phyloP scores from a whole-genome alignment of 2,329 filamentous ascomycete genomes.

The Ceratocystis albifundus region DNA sequence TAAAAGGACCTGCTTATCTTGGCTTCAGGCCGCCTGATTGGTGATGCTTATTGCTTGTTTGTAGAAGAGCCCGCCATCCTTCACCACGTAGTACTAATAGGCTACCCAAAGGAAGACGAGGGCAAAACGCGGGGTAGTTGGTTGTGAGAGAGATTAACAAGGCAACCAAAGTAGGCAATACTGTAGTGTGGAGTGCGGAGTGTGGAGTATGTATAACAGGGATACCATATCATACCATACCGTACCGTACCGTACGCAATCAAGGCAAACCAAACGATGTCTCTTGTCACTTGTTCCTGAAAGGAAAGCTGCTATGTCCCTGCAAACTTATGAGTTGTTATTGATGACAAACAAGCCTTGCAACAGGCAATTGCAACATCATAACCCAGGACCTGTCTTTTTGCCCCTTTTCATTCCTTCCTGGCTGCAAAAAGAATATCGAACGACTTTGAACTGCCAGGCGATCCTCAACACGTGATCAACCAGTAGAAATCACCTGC shows the following conservation, averaged over 20 bases:
- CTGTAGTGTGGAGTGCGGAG: too few species aligned
- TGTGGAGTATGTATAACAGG: too few species aligned
- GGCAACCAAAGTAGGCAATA: too few species aligned
- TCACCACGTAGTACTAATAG: background rate
- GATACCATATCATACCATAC: too few species aligned
- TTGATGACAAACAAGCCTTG: background rate
- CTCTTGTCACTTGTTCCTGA: background rate
- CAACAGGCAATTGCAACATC: background rate
- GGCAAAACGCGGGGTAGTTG: conserved; percentile 11
- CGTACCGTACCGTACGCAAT: background rate
- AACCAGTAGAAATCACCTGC: conserved; percentile 11
- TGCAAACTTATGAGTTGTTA: background rate
- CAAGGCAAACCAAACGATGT: background rate
- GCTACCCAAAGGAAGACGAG: background rate
- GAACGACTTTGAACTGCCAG: conserved; percentile 13
- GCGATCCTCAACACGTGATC: conserved; percentile 15
- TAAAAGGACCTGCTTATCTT: background rate
- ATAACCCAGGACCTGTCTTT: background rate
- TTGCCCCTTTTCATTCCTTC: too few species aligned
- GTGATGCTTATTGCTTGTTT: background rate
- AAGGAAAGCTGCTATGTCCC: background rate
- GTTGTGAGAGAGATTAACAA: background rate
- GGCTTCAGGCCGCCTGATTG: background rate
- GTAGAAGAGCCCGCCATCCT: background rate
- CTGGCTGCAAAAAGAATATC: conserved; percentile 2